Evolutionary conservation across 352 stramenopile species (phyloP).

Genomic region (Pythium brassicae): DNA sequence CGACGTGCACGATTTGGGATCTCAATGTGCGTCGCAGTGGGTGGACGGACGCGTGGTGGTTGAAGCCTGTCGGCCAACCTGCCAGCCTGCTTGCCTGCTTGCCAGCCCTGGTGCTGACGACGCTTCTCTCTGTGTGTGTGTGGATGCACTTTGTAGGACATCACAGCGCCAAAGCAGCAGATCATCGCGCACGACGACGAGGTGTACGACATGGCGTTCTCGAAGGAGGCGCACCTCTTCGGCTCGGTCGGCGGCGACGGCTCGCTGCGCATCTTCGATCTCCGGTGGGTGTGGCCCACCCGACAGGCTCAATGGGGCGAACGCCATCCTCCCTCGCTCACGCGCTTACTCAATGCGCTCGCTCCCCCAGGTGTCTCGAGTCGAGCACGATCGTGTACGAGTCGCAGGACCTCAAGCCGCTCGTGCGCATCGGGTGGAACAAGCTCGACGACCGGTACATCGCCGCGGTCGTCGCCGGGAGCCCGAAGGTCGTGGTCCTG

Average conservation of each 20-base stretch:
- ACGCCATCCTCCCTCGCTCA: too few relatives aligned
- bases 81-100: too few relatives aligned
- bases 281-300: constrained; percentile 36
- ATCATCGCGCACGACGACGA: constrained; percentile 98
- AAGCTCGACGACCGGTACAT: constrained; percentile 97
- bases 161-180: constrained; percentile 83
- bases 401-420: constrained; percentile 74
- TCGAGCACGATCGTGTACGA: constrained; percentile 98
- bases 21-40: constrained; percentile 72
- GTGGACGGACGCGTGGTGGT: too few relatives aligned
- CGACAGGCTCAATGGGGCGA: too few relatives aligned
- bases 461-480: constrained; percentile 92
- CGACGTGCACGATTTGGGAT: constrained; percentile 99
- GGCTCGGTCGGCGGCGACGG: constrained; percentile 96
- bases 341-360: not conserved
- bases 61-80: too few relatives aligned
- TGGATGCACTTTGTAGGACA: constrained; percentile 29
- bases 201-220: constrained; percentile 98
- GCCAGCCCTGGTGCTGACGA: too few relatives aligned
- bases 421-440: constrained; percentile 96
- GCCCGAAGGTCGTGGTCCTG: constrained; percentile 91
- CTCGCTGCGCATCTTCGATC: constrained; percentile 96
- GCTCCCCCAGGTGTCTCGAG: constrained; percentile 50
- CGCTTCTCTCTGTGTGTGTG: too few relatives aligned
- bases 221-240: constrained; percentile 93